These are phyloP conservation scores for Erythrophleum fordii DNA, from an alignment of 306 rosid genomes.

Conservation along the genomic window DNA sequence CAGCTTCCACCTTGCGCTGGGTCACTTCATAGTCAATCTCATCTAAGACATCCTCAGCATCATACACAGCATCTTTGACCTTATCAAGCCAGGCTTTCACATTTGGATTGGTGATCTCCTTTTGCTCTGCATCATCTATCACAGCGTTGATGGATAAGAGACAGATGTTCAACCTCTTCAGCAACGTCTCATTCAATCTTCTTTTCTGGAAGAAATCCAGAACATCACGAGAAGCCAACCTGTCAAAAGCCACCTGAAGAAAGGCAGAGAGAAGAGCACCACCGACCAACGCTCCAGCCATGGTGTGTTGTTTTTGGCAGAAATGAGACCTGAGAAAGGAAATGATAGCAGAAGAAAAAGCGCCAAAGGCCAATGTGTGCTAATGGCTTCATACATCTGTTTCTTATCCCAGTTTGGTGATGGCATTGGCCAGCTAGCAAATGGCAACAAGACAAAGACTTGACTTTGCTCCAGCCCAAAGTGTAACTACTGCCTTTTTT, in stretches of 20 bases:
- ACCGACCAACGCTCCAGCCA: background rate
- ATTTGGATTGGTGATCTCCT: background rate
- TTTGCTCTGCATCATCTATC: constrained; percentile 4
- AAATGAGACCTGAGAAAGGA: background rate
- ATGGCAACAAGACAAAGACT: too few species aligned
- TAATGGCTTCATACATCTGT: too few species aligned
- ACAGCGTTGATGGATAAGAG: background rate
- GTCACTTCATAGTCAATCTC: background rate
- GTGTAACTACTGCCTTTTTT: too few species aligned
- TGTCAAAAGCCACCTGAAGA: background rate
- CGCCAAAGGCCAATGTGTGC: too few species aligned
- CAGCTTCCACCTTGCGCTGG: constrained; percentile 3
- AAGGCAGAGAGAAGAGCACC: background rate
- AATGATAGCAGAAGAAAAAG: background rate
- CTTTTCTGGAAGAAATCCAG: too few species aligned
- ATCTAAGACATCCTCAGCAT: constrained; percentile 1
- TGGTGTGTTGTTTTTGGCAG: background rate
- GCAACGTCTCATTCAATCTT: background rate
- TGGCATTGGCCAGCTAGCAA: constrained; percentile 28
- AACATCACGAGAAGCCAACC: background rate
- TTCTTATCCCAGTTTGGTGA: background rate
- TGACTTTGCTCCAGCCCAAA: too few species aligned
- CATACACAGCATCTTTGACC: constrained; percentile 26
- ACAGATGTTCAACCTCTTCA: background rate
- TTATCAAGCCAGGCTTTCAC: background rate